Conservation (phyloP, 352 stramenopile species). For the Globisporangium canariense region DNA sequence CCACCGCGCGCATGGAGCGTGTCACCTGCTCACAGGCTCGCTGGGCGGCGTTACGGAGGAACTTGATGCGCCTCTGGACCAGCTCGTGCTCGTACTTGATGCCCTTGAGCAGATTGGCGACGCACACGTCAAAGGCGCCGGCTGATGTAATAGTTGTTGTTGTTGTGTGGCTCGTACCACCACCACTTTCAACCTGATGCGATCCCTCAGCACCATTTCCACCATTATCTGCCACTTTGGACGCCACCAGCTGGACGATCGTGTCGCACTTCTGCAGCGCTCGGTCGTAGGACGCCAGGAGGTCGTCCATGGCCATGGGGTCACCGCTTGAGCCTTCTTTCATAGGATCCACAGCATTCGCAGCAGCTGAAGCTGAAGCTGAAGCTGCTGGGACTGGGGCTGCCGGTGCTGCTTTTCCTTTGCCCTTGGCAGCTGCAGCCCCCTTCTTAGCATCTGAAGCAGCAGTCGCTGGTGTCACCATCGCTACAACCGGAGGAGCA, state of each 20-base stretch:
- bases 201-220: background rate
- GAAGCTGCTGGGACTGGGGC: conserved; percentile 16
- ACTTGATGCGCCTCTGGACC: conserved; percentile 45
- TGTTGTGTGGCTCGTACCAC: background rate
- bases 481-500: conserved; percentile 9
- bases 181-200: conserved; percentile 1
- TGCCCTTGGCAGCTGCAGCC: conserved; percentile 28
- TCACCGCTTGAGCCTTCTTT: conserved; percentile 21
- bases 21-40: conserved; percentile 44
- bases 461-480: background rate
- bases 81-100: conserved; percentile 60
- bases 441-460: conserved; percentile 18
- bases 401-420: conserved; percentile 30
- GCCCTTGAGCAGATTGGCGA: conserved; percentile 50
- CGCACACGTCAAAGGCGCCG: conserved; percentile 24
- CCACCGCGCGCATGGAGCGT: conserved; percentile 41
- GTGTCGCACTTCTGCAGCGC: conserved; percentile 42
- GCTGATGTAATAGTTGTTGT: conserved; percentile 6
- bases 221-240: conserved; percentile 4
- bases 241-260: conserved; percentile 33
- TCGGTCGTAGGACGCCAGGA: conserved; percentile 42
- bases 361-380: conserved; percentile 17
- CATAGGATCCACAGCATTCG: conserved; percentile 7
- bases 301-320: conserved; percentile 28
- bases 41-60: conserved; percentile 41